Conservation (phyloP, 208 protist species). For the Crithidia thermophila region DNA sequence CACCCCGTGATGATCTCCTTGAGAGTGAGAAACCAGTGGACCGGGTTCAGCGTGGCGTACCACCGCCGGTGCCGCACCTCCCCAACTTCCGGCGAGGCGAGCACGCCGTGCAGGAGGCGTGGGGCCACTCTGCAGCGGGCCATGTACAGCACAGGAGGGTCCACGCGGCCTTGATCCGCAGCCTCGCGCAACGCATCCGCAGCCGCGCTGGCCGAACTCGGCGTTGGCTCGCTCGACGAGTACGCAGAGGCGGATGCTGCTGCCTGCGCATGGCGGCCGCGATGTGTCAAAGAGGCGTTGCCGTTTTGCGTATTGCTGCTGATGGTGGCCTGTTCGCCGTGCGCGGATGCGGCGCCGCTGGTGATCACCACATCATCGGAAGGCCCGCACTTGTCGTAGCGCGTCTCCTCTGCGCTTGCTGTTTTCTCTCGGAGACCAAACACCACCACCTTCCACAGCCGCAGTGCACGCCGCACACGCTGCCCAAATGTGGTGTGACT, state of each 20-base stretch:
- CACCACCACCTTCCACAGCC: conserved; percentile 17
- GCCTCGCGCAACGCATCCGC: not conserved
- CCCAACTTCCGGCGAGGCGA: conserved; percentile 74
- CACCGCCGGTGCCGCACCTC: conserved; percentile 67
- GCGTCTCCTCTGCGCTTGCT: conserved; percentile 1
- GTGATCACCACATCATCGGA: not conserved
- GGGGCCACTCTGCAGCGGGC: conserved; percentile 61
- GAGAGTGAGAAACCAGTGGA: conserved; percentile 63
- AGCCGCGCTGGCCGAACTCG: not conserved
- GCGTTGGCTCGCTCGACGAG: not conserved
- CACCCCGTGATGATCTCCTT: conserved; percentile 58
- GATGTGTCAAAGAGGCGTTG: too few relatives aligned
- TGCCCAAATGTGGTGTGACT: conserved; percentile 5
- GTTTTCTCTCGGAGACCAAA: not conserved
- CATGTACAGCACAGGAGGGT: conserved; percentile 53
- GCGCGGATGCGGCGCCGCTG: too few relatives aligned
- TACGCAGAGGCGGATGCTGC: too few relatives aligned
- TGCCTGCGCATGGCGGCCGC: too few relatives aligned
- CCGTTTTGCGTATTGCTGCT: too few relatives aligned
- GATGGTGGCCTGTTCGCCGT: too few relatives aligned
- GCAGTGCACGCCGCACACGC: conserved; percentile 6
- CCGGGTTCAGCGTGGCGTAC: conserved; percentile 55
- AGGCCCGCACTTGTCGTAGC: not conserved
- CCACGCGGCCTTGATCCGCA: conserved; percentile 12
- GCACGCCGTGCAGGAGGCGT: conserved; percentile 77